Evolutionary conservation across 2,329 filamentous ascomycete genomes (phyloP), one percentile per base, ranked within the genome.

Genomic region (Ophiostoma himal-ulmi): DNA sequence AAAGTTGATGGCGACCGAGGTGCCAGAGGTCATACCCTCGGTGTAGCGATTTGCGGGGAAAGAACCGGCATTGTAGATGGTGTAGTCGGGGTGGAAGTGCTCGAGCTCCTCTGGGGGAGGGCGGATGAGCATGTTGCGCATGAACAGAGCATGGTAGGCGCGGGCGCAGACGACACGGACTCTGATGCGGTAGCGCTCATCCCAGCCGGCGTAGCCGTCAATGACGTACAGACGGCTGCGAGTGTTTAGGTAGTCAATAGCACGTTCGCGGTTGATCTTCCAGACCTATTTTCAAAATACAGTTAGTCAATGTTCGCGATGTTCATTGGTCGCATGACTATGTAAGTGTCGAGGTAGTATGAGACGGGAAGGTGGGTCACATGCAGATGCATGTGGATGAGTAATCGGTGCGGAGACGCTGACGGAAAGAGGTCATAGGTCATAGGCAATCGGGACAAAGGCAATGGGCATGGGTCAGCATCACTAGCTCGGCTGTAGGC

Each of bases 61-160:
- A 73, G 92, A 92, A 76, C 95, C 95, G 74, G 94, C 95, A 81
- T 99, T 99, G 91, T 99, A 99, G 84, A 99, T 98, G 78, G 94
- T 94, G 86, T 99, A 99, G 86, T 99, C 94, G 77, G 95, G 95
- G 82, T 97, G 92, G 89, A 99, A 99, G 83, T 93, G 88, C 84
- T 97, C 91, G 70, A 99, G 90, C 85, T 99, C 94, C 83, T 96
- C 92, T 74, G 88, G 88, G 69, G 89, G 85, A 74, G 95, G 95
- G 76, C 95, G 91, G 85, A 99, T 99, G 79, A 99, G 91, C 95
- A 99, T 99, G 87, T 99, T 99, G 80, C 94, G 92, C 95, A 99
- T 99, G 89, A 99, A 99, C 75, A 99, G 89, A 73, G 95, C 95
- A 87, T 99, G 95, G 87, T 99, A 99, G 82, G 95, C 95, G 80